phyloP scores from a whole-genome alignment of 2,329 filamentous ascomycete genomes.

The Diplodia mutila region DNA sequence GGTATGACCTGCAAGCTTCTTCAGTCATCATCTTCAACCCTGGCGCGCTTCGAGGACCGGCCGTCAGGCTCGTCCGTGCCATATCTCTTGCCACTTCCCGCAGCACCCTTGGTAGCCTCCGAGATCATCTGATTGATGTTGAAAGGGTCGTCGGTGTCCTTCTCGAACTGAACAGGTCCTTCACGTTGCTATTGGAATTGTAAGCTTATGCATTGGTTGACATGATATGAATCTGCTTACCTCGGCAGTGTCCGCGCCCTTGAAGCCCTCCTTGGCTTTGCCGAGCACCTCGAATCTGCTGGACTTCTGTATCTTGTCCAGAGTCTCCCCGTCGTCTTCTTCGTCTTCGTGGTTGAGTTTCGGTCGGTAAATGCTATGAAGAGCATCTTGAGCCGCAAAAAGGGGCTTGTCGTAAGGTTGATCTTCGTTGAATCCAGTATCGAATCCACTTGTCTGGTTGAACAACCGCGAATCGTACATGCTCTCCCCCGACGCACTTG shows the following conservation, averaged over 20 bases:
- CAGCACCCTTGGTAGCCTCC: slow-evolving; percentile 68
- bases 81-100: slow-evolving; percentile 69
- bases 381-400: slow-evolving; percentile 93
- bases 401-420: slow-evolving; percentile 96
- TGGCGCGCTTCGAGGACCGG: slow-evolving; percentile 68
- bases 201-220: slow-evolving; percentile 29
- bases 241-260: slow-evolving; percentile 82
- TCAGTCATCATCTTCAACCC: slow-evolving; percentile 70
- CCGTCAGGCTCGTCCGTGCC: slow-evolving; percentile 69
- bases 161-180: slow-evolving; percentile 95
- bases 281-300: slow-evolving; percentile 89
- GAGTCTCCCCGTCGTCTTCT: slow-evolving; percentile 76
- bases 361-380: slow-evolving; percentile 91
- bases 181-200: slow-evolving; percentile 65
- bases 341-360: slow-evolving; percentile 71
- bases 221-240: slow-evolving; percentile 50
- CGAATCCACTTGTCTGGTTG: slow-evolving; percentile 90
- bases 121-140: slow-evolving; percentile 93
- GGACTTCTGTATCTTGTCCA: slow-evolving; percentile 84
- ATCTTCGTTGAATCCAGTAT: slow-evolving; percentile 93
- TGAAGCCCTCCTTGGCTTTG: slow-evolving; percentile 81
- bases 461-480: slow-evolving; percentile 98
- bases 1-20: background rate
- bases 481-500: slow-evolving; percentile 84
- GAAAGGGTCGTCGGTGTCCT: slow-evolving; percentile 84